Evolutionary conservation across 805 yeast genomes (phyloP).

Genomic region (Saccharomycopsis lassenensis): DNA sequence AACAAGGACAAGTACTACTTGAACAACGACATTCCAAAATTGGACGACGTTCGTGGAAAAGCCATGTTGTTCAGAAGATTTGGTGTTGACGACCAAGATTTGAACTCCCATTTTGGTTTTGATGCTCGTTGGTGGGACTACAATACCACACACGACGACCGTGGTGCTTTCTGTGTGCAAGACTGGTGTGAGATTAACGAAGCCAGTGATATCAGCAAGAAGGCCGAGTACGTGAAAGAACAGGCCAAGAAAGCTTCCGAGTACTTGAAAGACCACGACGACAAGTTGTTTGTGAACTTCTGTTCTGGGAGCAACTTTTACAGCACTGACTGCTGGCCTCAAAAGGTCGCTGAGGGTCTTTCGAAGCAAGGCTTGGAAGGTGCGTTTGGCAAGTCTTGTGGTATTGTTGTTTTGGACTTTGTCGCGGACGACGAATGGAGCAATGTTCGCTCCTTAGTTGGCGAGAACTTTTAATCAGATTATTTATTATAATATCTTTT

Average conservation of each 20-base stretch:
- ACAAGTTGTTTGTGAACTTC: conserved; percentile 57
- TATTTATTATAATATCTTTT: conserved; percentile 2
- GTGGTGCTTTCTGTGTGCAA: conserved; percentile 54
- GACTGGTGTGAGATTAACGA: conserved; percentile 59
- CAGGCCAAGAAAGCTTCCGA: conserved; percentile 43
- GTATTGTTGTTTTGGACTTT: conserved; percentile 59
- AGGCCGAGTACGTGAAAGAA: conserved; percentile 45
- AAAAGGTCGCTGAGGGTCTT: conserved; percentile 46
- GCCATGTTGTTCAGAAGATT: conserved; percentile 58
- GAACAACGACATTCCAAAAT: conserved; percentile 40
- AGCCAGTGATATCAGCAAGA: conserved; percentile 42
- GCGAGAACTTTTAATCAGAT: conserved; percentile 32
- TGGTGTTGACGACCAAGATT: conserved; percentile 42
- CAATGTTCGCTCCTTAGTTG: conserved; percentile 38
- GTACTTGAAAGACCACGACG: conserved; percentile 32
- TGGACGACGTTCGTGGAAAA: conserved; percentile 60
- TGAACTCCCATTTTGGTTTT: conserved; percentile 42
- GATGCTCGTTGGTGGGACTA: conserved; percentile 59
- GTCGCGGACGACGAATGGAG: conserved; percentile 54
- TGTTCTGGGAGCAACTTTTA: conserved; percentile 67
- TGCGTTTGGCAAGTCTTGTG: conserved; percentile 44
- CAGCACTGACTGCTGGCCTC: conserved; percentile 67
- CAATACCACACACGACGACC: conserved; percentile 55
- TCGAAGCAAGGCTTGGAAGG: conserved; percentile 32
- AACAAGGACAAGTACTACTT: conserved; percentile 51